Conservation (phyloP, 2,329 filamentous ascomycete species). For the Teratosphaeria pseudoeucalypti region DNA sequence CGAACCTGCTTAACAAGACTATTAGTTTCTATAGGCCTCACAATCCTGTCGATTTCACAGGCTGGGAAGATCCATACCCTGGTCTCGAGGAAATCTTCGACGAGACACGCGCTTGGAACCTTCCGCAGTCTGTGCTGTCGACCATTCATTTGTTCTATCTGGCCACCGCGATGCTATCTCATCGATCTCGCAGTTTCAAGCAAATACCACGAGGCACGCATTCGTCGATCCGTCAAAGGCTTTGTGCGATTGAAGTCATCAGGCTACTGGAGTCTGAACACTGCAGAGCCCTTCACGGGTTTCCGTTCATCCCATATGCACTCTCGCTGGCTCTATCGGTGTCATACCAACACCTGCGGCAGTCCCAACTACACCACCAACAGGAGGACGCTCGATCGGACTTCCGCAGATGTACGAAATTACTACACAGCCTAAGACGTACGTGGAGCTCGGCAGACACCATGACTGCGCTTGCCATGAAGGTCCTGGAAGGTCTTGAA, state of each 20-base stretch:
- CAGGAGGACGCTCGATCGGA: slow-evolving; percentile 37
- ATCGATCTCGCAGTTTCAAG: slow-evolving; percentile 38
- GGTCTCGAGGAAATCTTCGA: slow-evolving; percentile 36
- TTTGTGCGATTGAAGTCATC: slow-evolving; percentile 46
- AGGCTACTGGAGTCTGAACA: slow-evolving; percentile 36
- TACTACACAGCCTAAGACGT: slow-evolving; percentile 34
- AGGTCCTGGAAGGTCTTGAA: slow-evolving; percentile 23
- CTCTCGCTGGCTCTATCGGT: slow-evolving; percentile 46
- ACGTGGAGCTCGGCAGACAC: slow-evolving; percentile 38
- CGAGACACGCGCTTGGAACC: slow-evolving; percentile 28
- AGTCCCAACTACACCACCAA: slow-evolving; percentile 38
- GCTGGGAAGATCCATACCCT: slow-evolving; percentile 39
- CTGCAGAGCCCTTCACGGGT: slow-evolving; percentile 36
- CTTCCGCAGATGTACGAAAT: slow-evolving; percentile 32
- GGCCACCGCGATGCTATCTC: slow-evolving; percentile 46
- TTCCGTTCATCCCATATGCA: slow-evolving; percentile 47
- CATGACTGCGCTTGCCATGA: slow-evolving; percentile 29
- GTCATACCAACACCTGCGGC: slow-evolving; percentile 47
- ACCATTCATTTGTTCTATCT: slow-evolving; percentile 48
- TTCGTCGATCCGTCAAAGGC: slow-evolving; percentile 44
- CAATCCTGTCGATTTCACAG: slow-evolving; percentile 30
- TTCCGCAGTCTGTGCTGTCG: slow-evolving; percentile 28
- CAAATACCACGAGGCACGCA: slow-evolving; percentile 34
- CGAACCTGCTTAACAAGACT: slow-evolving; percentile 36
- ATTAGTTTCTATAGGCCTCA: slow-evolving; percentile 39